Evolutionary conservation across 768 basidiomycete genomes (phyloP), one percentile per base, ranked within the genome.

Genomic region (Pluteus cervinus): DNA sequence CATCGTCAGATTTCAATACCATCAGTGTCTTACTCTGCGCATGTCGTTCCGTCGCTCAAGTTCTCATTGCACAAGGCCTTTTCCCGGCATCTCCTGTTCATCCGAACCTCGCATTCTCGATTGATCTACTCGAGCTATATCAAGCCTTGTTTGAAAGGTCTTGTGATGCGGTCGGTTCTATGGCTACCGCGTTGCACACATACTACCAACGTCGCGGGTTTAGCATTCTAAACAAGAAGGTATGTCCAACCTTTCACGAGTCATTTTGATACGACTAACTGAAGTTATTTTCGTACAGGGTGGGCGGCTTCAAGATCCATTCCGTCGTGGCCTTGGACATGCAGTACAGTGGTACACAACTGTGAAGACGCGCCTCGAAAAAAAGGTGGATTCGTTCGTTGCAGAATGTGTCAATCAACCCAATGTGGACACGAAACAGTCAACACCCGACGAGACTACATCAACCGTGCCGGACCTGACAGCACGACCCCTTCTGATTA

Each of bases 71-170:
- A 8, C 37, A 55, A 36, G 55, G 63, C 4, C 32, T 62, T 3
- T 66, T 65, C 32, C 61, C 61, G 4, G 46, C 46, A 3, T 33
- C 54, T 9, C 52, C 52, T 3, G 40, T 36, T 0, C 28, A 46
- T 6, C 52, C 34, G 9, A 22, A 16, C 18, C 24, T 36, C n/a
- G 34, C 34, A 16, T 22, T 36, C 18, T 22, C 34, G 4, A 14
- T 22, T 4, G 34, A 10, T 7, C 21, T 63, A 0, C 43, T 62
- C 0, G 43, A 55, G 1, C 58, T 62, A 28, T 63, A 61, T 28
- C 44, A 35, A 4, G 45, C 52, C 1, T 41, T 63, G 1, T 65
- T 63, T 17, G 53, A 63, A 33, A 37, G 48, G 0, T 61, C 62
- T 0, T 63, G 59, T 14, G 51, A 65, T 38, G 60, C 59, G 2